Evolutionary conservation across 2,329 filamentous ascomycete genomes (phyloP).

Genomic region (Trichoderma atrobrunneum): DNA sequence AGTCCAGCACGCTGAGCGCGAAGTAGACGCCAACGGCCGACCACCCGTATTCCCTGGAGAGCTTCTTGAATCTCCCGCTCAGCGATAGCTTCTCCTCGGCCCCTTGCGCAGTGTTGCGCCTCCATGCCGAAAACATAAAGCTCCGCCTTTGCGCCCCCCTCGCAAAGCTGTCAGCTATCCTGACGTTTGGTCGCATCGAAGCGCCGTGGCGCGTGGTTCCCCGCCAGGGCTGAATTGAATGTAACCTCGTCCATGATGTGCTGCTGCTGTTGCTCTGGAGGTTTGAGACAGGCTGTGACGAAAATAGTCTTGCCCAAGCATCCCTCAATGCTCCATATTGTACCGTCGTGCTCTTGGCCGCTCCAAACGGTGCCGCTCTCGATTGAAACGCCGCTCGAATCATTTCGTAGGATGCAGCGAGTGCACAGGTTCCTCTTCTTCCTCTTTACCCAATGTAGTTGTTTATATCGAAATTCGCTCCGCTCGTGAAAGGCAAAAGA

Average conservation of each 20-base stretch:
- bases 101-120: slow-evolving; percentile 27
- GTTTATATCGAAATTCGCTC: not conserved
- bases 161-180: slow-evolving; percentile 24
- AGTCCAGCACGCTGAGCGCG: slow-evolving; percentile 77
- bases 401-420: not conserved
- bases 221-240: not conserved
- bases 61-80: slow-evolving; percentile 71
- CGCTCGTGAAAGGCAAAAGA: not conserved
- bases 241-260: slow-evolving; percentile 3
- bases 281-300: slow-evolving; percentile 26
- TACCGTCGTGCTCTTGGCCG: slow-evolving; percentile 22
- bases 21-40: slow-evolving; percentile 89
- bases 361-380: slow-evolving; percentile 2
- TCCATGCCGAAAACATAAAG: slow-evolving; percentile 37
- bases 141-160: slow-evolving; percentile 30
- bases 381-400: slow-evolving; percentile 5
- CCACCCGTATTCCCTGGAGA: slow-evolving; percentile 94
- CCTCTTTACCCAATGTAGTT: not conserved
- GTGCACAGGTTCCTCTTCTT: not conserved
- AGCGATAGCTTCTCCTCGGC: slow-evolving; percentile 47
- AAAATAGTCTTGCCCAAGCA: slow-evolving; percentile 30
- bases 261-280: not conserved
- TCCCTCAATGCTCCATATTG: slow-evolving; percentile 29
- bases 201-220: slow-evolving; percentile 2
- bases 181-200: slow-evolving; percentile 10